These are phyloP conservation scores for Xylaria palmicola DNA, from an alignment of 495 filamentous ascomycete species.

Conservation along the genomic window DNA sequence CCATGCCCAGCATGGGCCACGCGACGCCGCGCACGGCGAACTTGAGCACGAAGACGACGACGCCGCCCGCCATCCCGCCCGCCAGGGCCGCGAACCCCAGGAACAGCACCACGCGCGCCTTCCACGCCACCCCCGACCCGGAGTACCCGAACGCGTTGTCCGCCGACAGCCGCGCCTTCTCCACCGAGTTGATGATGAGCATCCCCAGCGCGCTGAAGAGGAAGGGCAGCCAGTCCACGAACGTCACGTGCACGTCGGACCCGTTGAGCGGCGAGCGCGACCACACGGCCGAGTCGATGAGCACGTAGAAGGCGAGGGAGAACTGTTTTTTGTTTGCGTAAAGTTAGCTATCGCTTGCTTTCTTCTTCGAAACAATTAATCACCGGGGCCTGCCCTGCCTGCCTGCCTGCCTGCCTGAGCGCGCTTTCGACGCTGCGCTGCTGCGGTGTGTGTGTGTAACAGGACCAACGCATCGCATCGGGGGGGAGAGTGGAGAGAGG, in stretches of 20 bases:
- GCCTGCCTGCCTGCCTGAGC: too few species aligned
- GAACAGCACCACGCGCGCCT: constrained; percentile 92
- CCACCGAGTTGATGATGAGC: constrained; percentile 98
- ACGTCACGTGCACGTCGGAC: constrained; percentile 83
- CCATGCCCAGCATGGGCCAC: constrained; percentile 88
- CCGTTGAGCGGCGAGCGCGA: constrained; percentile 77
- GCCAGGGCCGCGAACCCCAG: constrained; percentile 92
- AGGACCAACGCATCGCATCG: too few species aligned
- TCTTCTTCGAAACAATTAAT: not conserved
- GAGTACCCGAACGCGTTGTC: constrained; percentile 89
- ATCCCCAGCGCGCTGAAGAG: constrained; percentile 94
- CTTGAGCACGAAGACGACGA: constrained; percentile 87
- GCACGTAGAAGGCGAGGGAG: constrained; percentile 93
- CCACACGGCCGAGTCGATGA: constrained; percentile 88
- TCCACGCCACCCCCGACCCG: constrained; percentile 89
- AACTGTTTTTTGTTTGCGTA: constrained; percentile 57
- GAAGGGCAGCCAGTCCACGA: constrained; percentile 97
- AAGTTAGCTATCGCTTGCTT: not conserved
- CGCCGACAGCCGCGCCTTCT: constrained; percentile 81
- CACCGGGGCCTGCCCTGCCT: too few species aligned
- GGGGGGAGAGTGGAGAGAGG: not conserved
- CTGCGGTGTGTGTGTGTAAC: too few species aligned
- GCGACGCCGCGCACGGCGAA: constrained; percentile 77
- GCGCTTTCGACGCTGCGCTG: too few species aligned
- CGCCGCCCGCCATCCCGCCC: constrained; percentile 88